These are phyloP conservation scores for Heliosperma pusillum DNA, from an alignment of 148 eudicot genomes.

Conservation along the genomic window DNA sequence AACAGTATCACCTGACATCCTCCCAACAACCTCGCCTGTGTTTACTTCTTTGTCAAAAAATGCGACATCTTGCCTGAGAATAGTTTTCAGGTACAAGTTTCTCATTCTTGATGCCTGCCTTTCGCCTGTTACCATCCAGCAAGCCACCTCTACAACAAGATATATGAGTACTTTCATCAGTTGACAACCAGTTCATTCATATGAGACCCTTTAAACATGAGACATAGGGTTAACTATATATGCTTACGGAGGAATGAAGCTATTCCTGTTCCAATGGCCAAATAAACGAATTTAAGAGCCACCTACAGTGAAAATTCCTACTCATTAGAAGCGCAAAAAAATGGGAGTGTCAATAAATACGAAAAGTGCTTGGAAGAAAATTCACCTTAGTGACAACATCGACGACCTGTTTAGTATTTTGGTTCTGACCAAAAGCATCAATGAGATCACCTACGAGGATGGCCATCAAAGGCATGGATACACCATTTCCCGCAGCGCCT, in stretches of 20 bases:
- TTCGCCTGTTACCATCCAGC: slow-evolving; percentile 84
- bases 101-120: slow-evolving; percentile 71
- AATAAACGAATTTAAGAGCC: slow-evolving; percentile 48
- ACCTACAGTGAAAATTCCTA: slow-evolving; percentile 29
- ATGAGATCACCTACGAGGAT: slow-evolving; percentile 50
- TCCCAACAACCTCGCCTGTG: slow-evolving; percentile 73
- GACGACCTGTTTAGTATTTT: slow-evolving; percentile 27
- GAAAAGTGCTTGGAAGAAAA: background rate
- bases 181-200: background rate
- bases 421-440: slow-evolving; percentile 59
- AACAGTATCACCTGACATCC: slow-evolving; percentile 81
- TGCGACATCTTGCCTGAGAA: slow-evolving; percentile 62
- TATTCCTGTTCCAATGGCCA: slow-evolving; percentile 48
- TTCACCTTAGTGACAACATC: slow-evolving; percentile 45
- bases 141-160: slow-evolving; percentile 49
- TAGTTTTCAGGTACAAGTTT: slow-evolving; percentile 56
- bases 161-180: background rate
- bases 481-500: slow-evolving; percentile 55
- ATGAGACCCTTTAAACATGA: background rate
- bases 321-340: background rate
- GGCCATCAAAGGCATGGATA: slow-evolving; percentile 52
- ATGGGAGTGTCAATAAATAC: background rate
- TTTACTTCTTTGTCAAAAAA: slow-evolving; percentile 75
- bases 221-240: background rate
- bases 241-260: slow-evolving; percentile 65